Percentiles rank a stretch among this genome's conserved stretches.
Conservation (phyloP, 768 basidiomycete genomes). For the Tephrocybe sp. region DNA sequence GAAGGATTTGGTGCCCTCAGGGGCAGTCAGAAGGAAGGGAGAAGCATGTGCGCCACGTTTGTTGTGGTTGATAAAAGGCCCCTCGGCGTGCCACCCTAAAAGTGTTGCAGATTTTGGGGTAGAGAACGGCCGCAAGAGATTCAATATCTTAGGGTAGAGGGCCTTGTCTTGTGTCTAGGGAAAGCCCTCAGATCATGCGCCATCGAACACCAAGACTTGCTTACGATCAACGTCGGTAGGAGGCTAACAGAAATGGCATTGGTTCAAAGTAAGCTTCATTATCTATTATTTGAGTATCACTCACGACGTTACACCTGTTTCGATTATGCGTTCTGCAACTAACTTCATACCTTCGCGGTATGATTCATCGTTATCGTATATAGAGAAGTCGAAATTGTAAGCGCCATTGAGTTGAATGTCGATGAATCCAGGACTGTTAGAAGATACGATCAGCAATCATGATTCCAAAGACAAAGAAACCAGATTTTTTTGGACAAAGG, state of each 20-base stretch:
- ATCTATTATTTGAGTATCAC: constrained; percentile 27
- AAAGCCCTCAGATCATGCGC: not conserved
- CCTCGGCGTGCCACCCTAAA: constrained; percentile 91
- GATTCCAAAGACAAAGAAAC: not conserved
- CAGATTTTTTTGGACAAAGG: not conserved
- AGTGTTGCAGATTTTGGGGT: constrained; percentile 66
- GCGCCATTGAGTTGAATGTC: constrained; percentile 92
- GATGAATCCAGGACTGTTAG: constrained; percentile 73
- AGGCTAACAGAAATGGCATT: constrained; percentile 37
- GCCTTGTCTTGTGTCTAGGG: constrained; percentile 75
- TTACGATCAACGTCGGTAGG: constrained; percentile 72
- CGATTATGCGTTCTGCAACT: constrained; percentile 75
- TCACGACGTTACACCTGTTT: constrained; percentile 88
- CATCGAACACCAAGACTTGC: constrained; percentile 16
- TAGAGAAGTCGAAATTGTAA: constrained; percentile 85
- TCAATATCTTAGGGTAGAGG: constrained; percentile 69
- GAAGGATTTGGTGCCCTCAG: constrained; percentile 64
- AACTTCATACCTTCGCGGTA: constrained; percentile 69
- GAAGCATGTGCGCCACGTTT: constrained; percentile 85
- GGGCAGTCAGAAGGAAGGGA: constrained; percentile 60
- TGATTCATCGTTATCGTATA: constrained; percentile 69
- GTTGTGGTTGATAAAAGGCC: constrained; percentile 80
- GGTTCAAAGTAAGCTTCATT: not conserved
- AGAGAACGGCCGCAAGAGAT: constrained; percentile 67
- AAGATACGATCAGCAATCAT: not conserved